Conservation (phyloP, 345 rosid genomes). For the Bretschneidera sinensis region DNA sequence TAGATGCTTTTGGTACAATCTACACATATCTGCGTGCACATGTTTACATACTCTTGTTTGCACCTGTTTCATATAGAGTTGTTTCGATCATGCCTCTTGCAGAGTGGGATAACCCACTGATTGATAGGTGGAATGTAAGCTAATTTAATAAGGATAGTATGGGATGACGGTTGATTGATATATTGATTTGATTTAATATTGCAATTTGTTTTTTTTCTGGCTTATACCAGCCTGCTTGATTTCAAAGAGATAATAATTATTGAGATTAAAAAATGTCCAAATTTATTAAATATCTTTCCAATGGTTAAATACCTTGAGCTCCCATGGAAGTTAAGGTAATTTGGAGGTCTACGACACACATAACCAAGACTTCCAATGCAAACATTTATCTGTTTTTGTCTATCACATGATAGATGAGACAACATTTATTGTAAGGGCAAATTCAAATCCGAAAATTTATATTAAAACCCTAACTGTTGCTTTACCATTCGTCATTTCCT, state of each 20-base stretch:
- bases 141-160: background rate
- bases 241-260: background rate
- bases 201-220: background rate
- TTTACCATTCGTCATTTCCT: background rate
- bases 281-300: background rate
- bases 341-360: background rate
- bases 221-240: background rate
- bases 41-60: background rate
- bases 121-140: no score
- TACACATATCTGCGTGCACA: background rate
- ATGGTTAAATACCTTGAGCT: background rate
- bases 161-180: background rate
- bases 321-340: background rate
- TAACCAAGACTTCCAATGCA: background rate
- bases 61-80: no score
- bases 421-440: background rate
- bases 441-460: background rate
- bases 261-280: background rate
- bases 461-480: background rate
- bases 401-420: no score
- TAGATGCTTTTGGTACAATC: background rate
- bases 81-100: background rate
- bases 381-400: background rate
- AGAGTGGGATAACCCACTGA: no score
- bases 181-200: background rate